Percentiles rank a stretch among this genome's conserved stretches.
phyloP scores from a whole-genome alignment of 2,329 filamentous ascomycete genomes.

The Metarhizium anisopliae region DNA sequence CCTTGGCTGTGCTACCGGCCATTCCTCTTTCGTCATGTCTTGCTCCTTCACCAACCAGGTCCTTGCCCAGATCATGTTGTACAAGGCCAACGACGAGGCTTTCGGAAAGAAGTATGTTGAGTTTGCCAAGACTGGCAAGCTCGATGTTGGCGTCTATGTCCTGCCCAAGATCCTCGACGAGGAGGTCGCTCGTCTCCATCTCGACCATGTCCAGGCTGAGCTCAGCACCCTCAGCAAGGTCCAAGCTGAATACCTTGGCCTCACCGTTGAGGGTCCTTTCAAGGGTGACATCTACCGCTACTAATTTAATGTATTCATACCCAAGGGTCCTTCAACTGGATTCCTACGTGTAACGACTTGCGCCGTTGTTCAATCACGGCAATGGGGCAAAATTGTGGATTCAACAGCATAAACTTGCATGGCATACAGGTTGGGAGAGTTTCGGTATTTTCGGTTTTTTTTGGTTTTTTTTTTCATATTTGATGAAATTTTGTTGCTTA shows the following conservation, averaged over 20 bases:
- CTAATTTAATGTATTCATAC: constrained; percentile 29
- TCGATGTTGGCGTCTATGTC: constrained; percentile 78
- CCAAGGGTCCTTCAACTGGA: constrained; percentile 31
- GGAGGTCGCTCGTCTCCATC: constrained; percentile 92
- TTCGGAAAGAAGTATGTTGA: constrained; percentile 94
- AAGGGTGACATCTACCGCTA: constrained; percentile 73
- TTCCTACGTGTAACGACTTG: constrained; percentile 27
- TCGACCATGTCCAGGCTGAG: constrained; percentile 90
- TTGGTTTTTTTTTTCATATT: constrained; percentile 8
- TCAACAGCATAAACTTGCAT: constrained; percentile 36
- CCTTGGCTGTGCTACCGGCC: constrained; percentile 96
- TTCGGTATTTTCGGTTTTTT: constrained; percentile 17
- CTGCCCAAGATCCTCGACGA: constrained; percentile 98
- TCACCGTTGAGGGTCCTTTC: constrained; percentile 81
- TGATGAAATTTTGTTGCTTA: constrained; percentile 11
- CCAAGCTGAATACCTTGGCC: constrained; percentile 91
- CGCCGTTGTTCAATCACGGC: constrained; percentile 20
- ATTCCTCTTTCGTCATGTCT: constrained; percentile 99
- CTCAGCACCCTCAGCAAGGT: constrained; percentile 74
- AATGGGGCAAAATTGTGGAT: constrained; percentile 30
- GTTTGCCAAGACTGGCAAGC: constrained; percentile 87
- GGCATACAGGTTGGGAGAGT: constrained; percentile 25
- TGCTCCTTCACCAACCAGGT: constrained; percentile 99
- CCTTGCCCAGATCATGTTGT: constrained; percentile 97
- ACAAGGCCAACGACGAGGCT: constrained; percentile 78